These are phyloP conservation scores for Lactarius deliciosus DNA, from an alignment of 768 basidiomycete species.

Conservation along the genomic window DNA sequence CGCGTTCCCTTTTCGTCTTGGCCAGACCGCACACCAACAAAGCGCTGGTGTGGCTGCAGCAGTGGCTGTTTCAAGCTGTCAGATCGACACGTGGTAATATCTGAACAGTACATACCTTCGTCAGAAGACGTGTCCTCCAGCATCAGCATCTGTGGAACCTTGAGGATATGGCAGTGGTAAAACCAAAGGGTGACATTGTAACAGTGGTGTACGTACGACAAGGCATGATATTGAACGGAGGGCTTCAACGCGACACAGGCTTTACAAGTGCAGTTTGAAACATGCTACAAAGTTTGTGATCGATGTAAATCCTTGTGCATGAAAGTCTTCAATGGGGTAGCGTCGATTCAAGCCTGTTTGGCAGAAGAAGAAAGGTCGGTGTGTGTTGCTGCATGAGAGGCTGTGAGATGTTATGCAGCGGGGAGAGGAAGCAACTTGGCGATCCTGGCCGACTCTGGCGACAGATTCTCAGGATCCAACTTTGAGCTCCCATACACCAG, in stretches of 20 bases:
- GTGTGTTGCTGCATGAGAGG: conserved; percentile 34
- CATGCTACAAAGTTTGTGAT: conserved; percentile 79
- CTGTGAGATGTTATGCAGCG: conserved; percentile 30
- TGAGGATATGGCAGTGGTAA: background rate
- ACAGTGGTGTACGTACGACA: background rate
- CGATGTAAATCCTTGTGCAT: conserved; percentile 88
- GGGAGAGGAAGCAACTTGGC: conserved; percentile 51
- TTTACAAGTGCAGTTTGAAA: conserved; percentile 70
- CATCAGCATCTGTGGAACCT: conserved; percentile 14
- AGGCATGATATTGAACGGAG: conserved; percentile 51
- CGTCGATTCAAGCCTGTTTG: conserved; percentile 35
- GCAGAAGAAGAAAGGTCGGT: conserved; percentile 27
- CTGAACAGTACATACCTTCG: too few relatives aligned
- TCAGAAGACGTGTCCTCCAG: background rate
- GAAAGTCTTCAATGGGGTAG: conserved; percentile 71
- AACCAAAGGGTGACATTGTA: conserved; percentile 1
- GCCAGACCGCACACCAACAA: too few relatives aligned
- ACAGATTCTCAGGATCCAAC: conserved; percentile 49
- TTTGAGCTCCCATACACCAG: conserved; percentile 59
- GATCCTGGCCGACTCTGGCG: conserved; percentile 54
- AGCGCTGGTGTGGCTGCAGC: too few relatives aligned
- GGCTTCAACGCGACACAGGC: conserved; percentile 74
- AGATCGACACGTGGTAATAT: too few relatives aligned
- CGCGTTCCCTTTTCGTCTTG: too few relatives aligned
- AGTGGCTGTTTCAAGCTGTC: too few relatives aligned